A percentile compares a stretch with the other conserved stretches of the same genome.
Conservation (phyloP, 2,329 filamentous ascomycete species). For the Aspergillus melleus region DNA sequence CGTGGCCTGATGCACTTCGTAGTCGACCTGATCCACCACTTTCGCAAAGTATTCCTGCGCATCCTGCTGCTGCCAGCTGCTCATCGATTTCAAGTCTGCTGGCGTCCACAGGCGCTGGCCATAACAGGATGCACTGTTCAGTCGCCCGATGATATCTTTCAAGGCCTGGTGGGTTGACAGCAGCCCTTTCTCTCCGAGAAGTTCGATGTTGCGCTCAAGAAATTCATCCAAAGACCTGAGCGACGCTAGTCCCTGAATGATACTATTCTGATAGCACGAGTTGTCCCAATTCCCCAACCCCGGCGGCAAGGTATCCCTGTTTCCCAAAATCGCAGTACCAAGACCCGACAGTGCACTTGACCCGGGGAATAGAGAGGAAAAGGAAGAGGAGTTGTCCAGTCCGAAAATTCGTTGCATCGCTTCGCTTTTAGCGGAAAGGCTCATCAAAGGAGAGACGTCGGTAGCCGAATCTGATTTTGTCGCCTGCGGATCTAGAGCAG, state of each 20-base stretch:
- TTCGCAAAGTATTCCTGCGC: conserved; percentile 97
- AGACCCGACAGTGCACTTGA: conserved; percentile 57
- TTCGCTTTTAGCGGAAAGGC: conserved; percentile 60
- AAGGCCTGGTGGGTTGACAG: conserved; percentile 57
- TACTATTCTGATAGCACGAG: conserved; percentile 96
- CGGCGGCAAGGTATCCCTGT: conserved; percentile 38
- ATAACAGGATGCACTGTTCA: conserved; percentile 70
- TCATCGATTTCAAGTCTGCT: conserved; percentile 81
- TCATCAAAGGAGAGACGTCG: conserved; percentile 38
- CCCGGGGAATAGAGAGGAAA: conserved; percentile 59
- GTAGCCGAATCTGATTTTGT: conserved; percentile 40
- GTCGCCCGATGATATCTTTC: conserved; percentile 64
- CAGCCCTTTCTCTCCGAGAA: conserved; percentile 36
- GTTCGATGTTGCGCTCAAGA: conserved; percentile 50
- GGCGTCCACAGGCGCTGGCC: conserved; percentile 81
- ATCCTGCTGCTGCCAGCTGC: conserved; percentile 93
- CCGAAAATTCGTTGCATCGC: conserved; percentile 64
- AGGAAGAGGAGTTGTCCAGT: conserved; percentile 59
- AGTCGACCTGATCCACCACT: conserved; percentile 80
- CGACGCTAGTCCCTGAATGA: conserved; percentile 80
- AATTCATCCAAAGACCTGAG: conserved; percentile 69
- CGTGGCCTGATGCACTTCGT: conserved; percentile 63
- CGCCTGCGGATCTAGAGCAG: conserved; percentile 53
- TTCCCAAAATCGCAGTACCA: conserved; percentile 44
- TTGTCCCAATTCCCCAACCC: conserved; percentile 92